These are phyloP conservation scores for Eutypella sp. DNA, from an alignment of 2,329 filamentous ascomycete species.

Conservation along the genomic window DNA sequence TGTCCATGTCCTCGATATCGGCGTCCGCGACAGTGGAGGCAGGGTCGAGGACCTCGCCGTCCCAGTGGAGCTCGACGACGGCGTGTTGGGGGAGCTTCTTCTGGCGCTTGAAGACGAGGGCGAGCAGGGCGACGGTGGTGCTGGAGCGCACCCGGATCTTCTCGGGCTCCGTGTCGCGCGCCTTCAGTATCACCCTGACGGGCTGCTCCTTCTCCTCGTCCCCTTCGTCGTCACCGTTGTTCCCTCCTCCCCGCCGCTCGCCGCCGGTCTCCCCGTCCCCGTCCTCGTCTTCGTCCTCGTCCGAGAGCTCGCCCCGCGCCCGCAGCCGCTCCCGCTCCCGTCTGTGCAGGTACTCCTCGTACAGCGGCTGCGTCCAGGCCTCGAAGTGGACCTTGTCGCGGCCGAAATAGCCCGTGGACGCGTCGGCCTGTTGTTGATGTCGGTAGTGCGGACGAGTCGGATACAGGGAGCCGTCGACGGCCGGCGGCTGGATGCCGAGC, in stretches of 20 bases:
- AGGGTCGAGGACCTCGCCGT: conserved; percentile 66
- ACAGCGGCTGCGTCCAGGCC: conserved; percentile 67
- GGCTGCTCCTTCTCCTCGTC: conserved; percentile 19
- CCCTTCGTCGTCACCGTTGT: conserved; percentile 11
- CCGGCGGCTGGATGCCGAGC: conserved; percentile 51
- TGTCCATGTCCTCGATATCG: conserved; percentile 71
- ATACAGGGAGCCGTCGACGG: conserved; percentile 38
- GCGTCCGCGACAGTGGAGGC: conserved; percentile 57
- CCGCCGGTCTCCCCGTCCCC: conserved; percentile 1
- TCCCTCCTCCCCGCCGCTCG: conserved; percentile 6
- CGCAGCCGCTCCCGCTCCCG: conserved; percentile 43
- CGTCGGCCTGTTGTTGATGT: conserved; percentile 22
- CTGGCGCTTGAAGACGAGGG: conserved; percentile 55
- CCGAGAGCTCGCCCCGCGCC: conserved; percentile 35
- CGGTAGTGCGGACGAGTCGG: conserved; percentile 21
- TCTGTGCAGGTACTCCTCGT: conserved; percentile 41
- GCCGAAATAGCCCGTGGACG: conserved; percentile 42
- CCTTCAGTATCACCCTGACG: conserved; percentile 50
- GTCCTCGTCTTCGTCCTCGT: conserved; percentile 24
- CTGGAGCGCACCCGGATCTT: conserved; percentile 47
- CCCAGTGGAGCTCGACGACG: conserved; percentile 62
- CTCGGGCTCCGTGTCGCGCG: conserved; percentile 44
- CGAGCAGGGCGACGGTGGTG: conserved; percentile 58
- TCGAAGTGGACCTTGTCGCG: conserved; percentile 65
- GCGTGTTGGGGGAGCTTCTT: conserved; percentile 46